A percentile compares a stretch with the other conserved stretches of the same genome.
phyloP scores from a whole-genome alignment of 371 early-diverging fungal species.

The Entomophthora muscae region DNA sequence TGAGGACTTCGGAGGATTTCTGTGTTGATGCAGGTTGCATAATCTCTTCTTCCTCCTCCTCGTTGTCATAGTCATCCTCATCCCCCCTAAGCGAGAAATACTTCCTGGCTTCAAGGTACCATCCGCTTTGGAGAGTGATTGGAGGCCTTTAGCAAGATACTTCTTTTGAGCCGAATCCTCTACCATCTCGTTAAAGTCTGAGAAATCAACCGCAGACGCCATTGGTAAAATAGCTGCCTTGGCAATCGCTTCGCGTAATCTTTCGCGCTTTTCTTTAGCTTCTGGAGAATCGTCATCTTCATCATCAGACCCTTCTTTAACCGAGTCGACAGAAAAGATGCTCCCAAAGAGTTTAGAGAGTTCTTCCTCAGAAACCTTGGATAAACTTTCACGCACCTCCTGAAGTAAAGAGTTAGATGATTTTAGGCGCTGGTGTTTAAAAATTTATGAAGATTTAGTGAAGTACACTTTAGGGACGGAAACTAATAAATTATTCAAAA shows the following conservation, averaged over 20 bases:
- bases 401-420: slow-evolving; percentile 12
- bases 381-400: slow-evolving; percentile 48
- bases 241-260: slow-evolving; percentile 11
- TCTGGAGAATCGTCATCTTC: slow-evolving; percentile 19
- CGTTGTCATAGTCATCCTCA: slow-evolving; percentile 11
- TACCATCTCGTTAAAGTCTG: slow-evolving; percentile 59
- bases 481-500: neutral
- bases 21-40: slow-evolving; percentile 11
- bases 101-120: neutral
- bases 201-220: slow-evolving; percentile 62
- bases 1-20: slow-evolving; percentile 8
- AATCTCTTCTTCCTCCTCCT: slow-evolving; percentile 12
- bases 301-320: slow-evolving; percentile 21
- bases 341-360: slow-evolving; percentile 21
- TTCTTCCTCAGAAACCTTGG: slow-evolving; percentile 27
- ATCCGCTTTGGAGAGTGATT: slow-evolving; percentile 5
- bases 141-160: slow-evolving; percentile 12
- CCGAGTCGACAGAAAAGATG: slow-evolving; percentile 34
- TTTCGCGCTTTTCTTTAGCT: slow-evolving; percentile 12
- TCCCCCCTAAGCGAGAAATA: neutral
- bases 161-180: slow-evolving; percentile 27
- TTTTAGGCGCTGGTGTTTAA: neutral
- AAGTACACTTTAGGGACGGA: neutral
- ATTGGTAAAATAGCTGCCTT: slow-evolving; percentile 23
- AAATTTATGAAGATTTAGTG: too few species aligned